A percentile compares a stretch with the other conserved stretches of the same genome.
Evolutionary conservation across 2,329 filamentous ascomycete genomes (phyloP).

Genomic region (Colletotrichum tamarilloi): DNA sequence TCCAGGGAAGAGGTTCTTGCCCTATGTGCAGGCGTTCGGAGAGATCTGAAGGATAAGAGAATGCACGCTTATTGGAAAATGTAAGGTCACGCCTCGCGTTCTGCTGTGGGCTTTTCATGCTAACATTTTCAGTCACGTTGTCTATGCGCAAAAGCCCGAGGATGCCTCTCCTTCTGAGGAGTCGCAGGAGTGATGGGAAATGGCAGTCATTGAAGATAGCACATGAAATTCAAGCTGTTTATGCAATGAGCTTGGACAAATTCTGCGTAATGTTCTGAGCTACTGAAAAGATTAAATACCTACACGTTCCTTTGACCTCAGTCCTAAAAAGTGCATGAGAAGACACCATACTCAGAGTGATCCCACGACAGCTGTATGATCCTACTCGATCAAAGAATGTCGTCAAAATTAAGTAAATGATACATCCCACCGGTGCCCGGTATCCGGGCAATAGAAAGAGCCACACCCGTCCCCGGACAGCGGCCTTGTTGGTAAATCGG

Average conservation of each 20-base stretch:
- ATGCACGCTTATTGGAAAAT: constrained; percentile 41
- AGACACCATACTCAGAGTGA: background rate
- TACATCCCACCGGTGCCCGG: background rate
- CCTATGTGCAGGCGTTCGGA: constrained; percentile 38
- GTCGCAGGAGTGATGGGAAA: background rate
- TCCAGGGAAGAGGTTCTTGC: constrained; percentile 41
- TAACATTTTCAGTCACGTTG: background rate
- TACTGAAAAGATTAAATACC: no score
- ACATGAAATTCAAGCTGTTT: no score
- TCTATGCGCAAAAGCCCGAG: background rate
- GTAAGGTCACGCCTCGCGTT: constrained; percentile 31
- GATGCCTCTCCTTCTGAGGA: background rate
- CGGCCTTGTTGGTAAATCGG: background rate
- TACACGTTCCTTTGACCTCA: no score
- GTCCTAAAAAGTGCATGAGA: no score
- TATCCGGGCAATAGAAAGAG: background rate
- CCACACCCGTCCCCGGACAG: no score
- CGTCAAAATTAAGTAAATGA: background rate
- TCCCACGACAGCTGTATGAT: background rate
- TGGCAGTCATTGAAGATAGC: background rate
- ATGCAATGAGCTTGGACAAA: no score
- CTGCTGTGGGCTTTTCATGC: constrained; percentile 32
- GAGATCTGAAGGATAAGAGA: constrained; percentile 38
- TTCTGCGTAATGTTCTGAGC: no score
- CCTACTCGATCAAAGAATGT: background rate